Evolutionary conservation across 768 basidiomycete species (phyloP), one percentile per base, ranked within the genome.

Genomic region (Suillus spraguei): DNA sequence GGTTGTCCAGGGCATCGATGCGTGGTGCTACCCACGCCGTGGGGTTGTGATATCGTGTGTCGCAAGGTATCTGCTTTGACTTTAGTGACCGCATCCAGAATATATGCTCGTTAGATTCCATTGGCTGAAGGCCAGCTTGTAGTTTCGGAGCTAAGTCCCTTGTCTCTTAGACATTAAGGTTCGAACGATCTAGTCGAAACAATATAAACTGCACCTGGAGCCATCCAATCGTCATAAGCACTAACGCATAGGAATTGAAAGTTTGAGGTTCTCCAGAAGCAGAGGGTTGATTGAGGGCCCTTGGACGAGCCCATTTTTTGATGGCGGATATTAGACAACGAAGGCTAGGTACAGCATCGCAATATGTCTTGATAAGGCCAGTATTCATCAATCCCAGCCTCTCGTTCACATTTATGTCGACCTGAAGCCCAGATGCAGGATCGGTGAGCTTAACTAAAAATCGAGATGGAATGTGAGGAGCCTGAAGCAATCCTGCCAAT

Each of bases 361-460:
- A 85, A 72, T 90, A 91, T 13, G 72, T 71, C 50, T 73, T 75
- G 62, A 90, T 73, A 60, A 91, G 72, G 5, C 73, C 63, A 0
- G 87, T 85, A 65, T 85, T 87, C 41, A 76, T 63, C 3, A 81
- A 61, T 1, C 88, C 89, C 1, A 89, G 77, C 7, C 82, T 84
- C 35, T 87, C 82, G 68, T 91, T 91, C 62, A 87, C 77, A 68
- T 87, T 87, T 66, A 90, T 73, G 65, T 89, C 88, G 63, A 84
- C 81, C 1, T 78, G 61, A 24, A 85, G 63, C 17, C 71, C 70
- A 0, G 80, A 81, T 2, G 10, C n/a, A 1, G 72, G 76, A 65
- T 87, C 83, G n/a, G 54, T 67, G 64, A 84, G 83, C 66, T 83
- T 85, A 36, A 88, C 87, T 88, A 66, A 10, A 44, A 28, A 22